Evolutionary conservation across 495 filamentous ascomycete species (phyloP), one percentile per base, ranked within the genome.

Genomic region (Daldinia childiae): DNA sequence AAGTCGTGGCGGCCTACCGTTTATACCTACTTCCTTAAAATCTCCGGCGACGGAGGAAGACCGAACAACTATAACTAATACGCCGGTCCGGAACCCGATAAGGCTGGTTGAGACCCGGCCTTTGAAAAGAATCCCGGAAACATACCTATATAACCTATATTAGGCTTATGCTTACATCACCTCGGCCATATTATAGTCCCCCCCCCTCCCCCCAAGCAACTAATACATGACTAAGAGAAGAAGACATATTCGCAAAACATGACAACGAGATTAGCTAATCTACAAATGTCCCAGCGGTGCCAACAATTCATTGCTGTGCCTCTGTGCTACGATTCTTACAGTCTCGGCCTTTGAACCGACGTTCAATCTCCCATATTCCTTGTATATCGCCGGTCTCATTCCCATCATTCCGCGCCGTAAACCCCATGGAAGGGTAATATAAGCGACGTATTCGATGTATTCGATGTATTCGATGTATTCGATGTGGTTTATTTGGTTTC

Each of bases 391-490:
- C 50, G 50, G 12, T 3, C 24, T 30, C 4, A 17, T 54, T 54
- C 27, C 27, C 26, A 54, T 30, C 50, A 5, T 27, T 24, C 12
- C 26, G 15, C 5, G 5, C 14, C 50, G 19, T 12, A 48, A 21
- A 24, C 19, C 43, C 19, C 19, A 24, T 12, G 43, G 19, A 8
- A 24, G 19, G 19, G 19, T 24, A 19, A 48, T 21, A 24, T 48
- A 48, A 24, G 17, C 19, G 8, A 48, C 30, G 50, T 41, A 26
- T 34, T 58, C 32, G 30, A 58, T 17, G 50, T 58, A 26, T 34
- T 58, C 32, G 17, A 58, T 58, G 41, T n/a, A 26, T 34, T 58
- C 32, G 30, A 58, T 17, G 50, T 58, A 26, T 34, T 58, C 32
- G 17, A 58, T 58, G 41, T n/a, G 55, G 32, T 15, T 17, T 27